Conservation (phyloP, 177 flowering plant genomes). For the Telopea speciosissima region DNA sequence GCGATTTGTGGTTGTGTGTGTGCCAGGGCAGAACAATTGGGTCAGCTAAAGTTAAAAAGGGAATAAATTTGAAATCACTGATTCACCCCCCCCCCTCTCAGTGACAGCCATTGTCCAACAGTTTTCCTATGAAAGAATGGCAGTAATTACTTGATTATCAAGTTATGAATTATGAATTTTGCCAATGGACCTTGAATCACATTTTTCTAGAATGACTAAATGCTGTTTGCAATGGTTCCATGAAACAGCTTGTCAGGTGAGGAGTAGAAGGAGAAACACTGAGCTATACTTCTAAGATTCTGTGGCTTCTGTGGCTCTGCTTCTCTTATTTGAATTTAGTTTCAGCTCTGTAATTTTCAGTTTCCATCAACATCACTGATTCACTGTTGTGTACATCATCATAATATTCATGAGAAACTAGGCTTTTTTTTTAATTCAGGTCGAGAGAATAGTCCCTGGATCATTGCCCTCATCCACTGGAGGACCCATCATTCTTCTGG, state of each 20-base stretch:
- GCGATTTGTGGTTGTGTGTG: no score
- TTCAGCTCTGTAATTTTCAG: background rate
- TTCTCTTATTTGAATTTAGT: no score
- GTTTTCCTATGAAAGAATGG: no score
- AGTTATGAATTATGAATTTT: no score
- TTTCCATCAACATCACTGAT: background rate
- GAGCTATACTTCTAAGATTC: background rate
- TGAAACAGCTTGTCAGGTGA: background rate
- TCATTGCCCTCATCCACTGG: slow-evolving; percentile 47
- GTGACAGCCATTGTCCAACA: no score
- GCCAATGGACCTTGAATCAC: background rate
- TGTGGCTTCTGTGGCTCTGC: background rate
- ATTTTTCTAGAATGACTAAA: background rate
- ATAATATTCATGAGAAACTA: background rate
- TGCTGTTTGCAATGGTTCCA: background rate
- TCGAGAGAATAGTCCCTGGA: slow-evolving; percentile 77
- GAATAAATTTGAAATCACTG: no score
- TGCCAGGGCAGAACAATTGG: no score
- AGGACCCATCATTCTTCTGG: slow-evolving; percentile 84
- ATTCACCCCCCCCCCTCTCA: no score
- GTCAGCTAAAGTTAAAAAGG: no score
- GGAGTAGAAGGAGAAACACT: no score
- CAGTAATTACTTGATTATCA: no score
- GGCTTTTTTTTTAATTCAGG: slow-evolving; percentile 37
- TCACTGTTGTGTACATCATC: background rate